These are phyloP conservation scores for Kockiozyma suomiensis DNA, from an alignment of 805 yeast species.

Conservation along the genomic window DNA sequence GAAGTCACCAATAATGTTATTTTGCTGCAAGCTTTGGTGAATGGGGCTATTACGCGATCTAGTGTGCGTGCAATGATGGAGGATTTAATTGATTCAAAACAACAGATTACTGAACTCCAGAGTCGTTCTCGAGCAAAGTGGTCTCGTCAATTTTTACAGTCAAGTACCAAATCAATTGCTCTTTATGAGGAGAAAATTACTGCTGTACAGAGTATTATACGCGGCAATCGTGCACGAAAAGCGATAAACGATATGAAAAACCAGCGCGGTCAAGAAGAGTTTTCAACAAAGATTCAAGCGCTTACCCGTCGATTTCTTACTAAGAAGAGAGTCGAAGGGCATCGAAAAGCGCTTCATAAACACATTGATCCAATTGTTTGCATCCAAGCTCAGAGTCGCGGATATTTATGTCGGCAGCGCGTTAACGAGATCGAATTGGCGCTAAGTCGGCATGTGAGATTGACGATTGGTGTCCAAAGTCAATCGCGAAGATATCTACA, in stretches of 20 bases:
- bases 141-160: slow-evolving; percentile 1
- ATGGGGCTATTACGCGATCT: slow-evolving; percentile 29
- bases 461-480: slow-evolving; percentile 42
- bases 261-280: neutral
- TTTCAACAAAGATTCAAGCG: slow-evolving; percentile 19
- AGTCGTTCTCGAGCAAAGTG: slow-evolving; percentile 37
- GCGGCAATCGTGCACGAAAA: slow-evolving; percentile 28
- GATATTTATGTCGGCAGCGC: slow-evolving; percentile 40
- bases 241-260: neutral
- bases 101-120: slow-evolving; percentile 21
- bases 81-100: neutral
- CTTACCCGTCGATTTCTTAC: slow-evolving; percentile 10
- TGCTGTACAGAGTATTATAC: slow-evolving; percentile 35
- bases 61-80: slow-evolving; percentile 9
- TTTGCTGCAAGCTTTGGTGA: slow-evolving; percentile 23
- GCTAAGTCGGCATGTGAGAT: slow-evolving; percentile 17
- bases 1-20: slow-evolving; percentile 1
- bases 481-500: slow-evolving; percentile 43
- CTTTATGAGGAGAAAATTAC: neutral
- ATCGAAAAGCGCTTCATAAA: slow-evolving; percentile 41
- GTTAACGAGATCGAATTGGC: slow-evolving; percentile 6
- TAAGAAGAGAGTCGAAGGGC: slow-evolving; percentile 34
- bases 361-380: neutral
- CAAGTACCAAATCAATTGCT: slow-evolving; percentile 38
- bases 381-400: slow-evolving; percentile 49